These are phyloP conservation scores for Prunus mira DNA, from an alignment of 306 rosid genomes.

Conservation along the genomic window DNA sequence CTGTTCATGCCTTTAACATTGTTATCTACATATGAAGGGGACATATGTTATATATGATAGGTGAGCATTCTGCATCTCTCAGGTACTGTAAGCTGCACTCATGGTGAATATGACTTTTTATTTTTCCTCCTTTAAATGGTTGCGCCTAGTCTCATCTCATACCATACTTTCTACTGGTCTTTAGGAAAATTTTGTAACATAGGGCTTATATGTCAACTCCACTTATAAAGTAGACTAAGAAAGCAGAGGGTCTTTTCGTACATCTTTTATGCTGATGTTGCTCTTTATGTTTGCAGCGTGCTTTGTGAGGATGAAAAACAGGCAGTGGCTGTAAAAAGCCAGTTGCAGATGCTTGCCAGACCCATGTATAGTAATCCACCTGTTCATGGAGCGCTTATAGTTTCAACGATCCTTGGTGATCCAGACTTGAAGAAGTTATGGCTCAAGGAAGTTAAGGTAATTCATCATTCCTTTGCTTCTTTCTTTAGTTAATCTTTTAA, in stretches of 20 bases:
- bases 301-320: slow-evolving; percentile 92
- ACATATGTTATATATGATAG: background rate
- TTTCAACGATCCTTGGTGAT: slow-evolving; percentile 82
- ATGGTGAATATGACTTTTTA: background rate
- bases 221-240: background rate
- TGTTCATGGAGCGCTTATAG: slow-evolving; percentile 81
- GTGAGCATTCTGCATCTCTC: background rate
- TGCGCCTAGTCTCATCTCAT: background rate
- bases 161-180: background rate
- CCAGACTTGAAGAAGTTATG: slow-evolving; percentile 69
- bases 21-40: background rate
- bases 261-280: background rate
- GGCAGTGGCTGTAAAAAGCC: slow-evolving; percentile 91
- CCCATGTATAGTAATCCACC: slow-evolving; percentile 99
- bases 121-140: background rate
- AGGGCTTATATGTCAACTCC: background rate
- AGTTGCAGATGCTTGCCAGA: slow-evolving; percentile 85
- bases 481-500: background rate
- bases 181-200: background rate
- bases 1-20: background rate
- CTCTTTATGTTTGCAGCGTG: slow-evolving; percentile 45
- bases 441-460: slow-evolving; percentile 96
- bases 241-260: background rate
- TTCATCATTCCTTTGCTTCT: background rate
- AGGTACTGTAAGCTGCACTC: background rate